These are phyloP conservation scores for Daldinia loculata DNA, from an alignment of 495 filamentous ascomycete genomes.

Conservation along the genomic window DNA sequence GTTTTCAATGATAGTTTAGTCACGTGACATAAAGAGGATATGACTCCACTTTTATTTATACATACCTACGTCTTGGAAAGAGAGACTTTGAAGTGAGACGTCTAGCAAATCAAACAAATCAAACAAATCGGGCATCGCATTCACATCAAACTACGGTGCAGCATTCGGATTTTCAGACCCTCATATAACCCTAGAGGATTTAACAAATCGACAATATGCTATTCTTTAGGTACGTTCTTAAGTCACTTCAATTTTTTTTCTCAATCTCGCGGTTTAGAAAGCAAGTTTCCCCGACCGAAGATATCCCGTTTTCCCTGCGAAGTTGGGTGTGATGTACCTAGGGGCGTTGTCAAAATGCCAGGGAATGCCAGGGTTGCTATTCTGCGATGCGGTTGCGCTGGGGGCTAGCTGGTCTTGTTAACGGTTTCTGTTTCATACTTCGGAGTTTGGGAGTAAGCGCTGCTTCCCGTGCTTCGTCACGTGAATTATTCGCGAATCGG, in stretches of 20 bases:
- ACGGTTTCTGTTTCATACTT: background rate
- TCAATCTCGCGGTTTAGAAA: background rate
- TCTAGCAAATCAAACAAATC: background rate
- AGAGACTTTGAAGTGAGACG: background rate
- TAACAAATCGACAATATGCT: conserved; percentile 53
- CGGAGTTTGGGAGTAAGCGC: background rate
- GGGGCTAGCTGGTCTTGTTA: background rate
- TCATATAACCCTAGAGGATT: background rate
- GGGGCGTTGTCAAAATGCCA: background rate
- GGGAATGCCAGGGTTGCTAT: background rate
- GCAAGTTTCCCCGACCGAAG: background rate
- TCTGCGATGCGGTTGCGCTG: background rate
- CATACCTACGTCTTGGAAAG: no score
- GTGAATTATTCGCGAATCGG: background rate
- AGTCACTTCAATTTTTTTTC: background rate
- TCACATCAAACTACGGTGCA: conserved; percentile 2
- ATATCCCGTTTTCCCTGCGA: background rate
- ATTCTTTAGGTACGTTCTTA: conserved; percentile 63
- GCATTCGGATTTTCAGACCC: conserved; percentile 13
- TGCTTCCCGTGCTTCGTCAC: no score
- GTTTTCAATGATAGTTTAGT: background rate
- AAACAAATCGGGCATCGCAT: conserved; percentile 26
- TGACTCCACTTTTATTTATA: background rate
- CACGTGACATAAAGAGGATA: background rate
- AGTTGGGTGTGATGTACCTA: background rate